Evolutionary conservation across 2,329 filamentous ascomycete genomes (phyloP).

Genomic region (Biscogniauxia mediterranea): DNA sequence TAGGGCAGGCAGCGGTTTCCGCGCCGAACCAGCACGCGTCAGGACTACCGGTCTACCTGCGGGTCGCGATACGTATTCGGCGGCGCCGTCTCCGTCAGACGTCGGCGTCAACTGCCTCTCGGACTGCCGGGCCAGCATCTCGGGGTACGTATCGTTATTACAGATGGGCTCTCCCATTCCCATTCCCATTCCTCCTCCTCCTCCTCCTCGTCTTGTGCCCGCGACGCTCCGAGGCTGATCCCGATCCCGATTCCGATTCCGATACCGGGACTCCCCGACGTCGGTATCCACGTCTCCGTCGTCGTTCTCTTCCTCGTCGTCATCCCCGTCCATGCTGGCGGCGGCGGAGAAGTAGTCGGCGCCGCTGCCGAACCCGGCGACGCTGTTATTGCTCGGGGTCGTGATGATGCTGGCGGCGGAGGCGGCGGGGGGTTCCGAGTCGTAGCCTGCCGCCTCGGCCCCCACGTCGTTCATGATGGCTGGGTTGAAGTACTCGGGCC

Average conservation of each 20-base stretch:
- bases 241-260: not conserved
- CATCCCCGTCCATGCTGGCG: conserved; percentile 15
- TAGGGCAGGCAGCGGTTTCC: conserved; percentile 36
- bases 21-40: conserved; percentile 13
- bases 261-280: conserved; percentile 2
- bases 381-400: conserved; percentile 1
- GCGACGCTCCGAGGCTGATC: not conserved
- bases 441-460: conserved; percentile 28
- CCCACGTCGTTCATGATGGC: conserved; percentile 6
- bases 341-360: conserved; percentile 26
- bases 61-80: conserved; percentile 10
- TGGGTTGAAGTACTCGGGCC: conserved; percentile 18
- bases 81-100: conserved; percentile 16
- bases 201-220: not conserved
- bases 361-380: not conserved
- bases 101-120: conserved; percentile 29
- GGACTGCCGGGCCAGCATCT: conserved; percentile 24
- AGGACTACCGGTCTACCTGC: conserved; percentile 15
- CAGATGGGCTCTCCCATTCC: not conserved
- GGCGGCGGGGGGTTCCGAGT: conserved; percentile 31
- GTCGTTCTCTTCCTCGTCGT: not conserved
- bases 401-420: conserved; percentile 21
- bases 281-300: conserved; percentile 1
- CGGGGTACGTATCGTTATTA: conserved; percentile 12
- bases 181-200: not conserved